phyloP scores from a whole-genome alignment of 768 basidiomycete genomes.

The Lactarius sp. region DNA sequence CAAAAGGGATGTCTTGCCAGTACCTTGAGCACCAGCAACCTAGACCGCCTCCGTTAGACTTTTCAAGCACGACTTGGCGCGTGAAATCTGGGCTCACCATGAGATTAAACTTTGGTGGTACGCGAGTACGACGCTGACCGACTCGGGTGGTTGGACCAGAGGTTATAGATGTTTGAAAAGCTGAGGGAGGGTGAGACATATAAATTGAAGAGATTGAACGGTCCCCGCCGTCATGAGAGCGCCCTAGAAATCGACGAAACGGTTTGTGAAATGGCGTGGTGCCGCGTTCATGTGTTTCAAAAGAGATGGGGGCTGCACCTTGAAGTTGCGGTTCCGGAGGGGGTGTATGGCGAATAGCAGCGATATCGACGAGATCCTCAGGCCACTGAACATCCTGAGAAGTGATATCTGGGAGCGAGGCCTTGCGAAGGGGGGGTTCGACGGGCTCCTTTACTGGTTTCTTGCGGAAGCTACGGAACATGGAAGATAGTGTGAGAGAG shows the following conservation, averaged over 20 bases:
- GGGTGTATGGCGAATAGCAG: conserved; percentile 51
- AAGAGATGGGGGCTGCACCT: conserved; percentile 70
- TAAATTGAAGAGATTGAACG: conserved; percentile 65
- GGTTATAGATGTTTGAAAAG: conserved; percentile 43
- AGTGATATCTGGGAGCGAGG: conserved; percentile 73
- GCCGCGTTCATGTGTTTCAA: conserved; percentile 46
- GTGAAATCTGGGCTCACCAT: conserved; percentile 49
- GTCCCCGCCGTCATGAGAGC: conserved; percentile 41
- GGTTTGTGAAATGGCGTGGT: conserved; percentile 82
- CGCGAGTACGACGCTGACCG: conserved; percentile 58
- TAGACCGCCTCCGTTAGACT: conserved; percentile 28
- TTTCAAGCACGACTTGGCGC: background rate
- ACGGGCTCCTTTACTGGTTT: conserved; percentile 51
- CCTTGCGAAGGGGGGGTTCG: conserved; percentile 51
- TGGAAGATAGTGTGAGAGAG: conserved; percentile 31
- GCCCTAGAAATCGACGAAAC: conserved; percentile 42
- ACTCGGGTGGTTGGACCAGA: conserved; percentile 41
- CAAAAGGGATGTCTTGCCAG: conserved; percentile 81
- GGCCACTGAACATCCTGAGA: conserved; percentile 82
- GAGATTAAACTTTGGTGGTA: conserved; percentile 77
- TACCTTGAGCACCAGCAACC: conserved; percentile 78
- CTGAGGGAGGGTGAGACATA: conserved; percentile 55
- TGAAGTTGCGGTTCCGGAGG: conserved; percentile 37
- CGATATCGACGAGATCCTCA: conserved; percentile 71
- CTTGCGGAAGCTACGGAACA: conserved; percentile 70